Base-by-base conservation (phyloP, 1,284 basidiomycete genomes). In the Pterula multifida region DNA sequence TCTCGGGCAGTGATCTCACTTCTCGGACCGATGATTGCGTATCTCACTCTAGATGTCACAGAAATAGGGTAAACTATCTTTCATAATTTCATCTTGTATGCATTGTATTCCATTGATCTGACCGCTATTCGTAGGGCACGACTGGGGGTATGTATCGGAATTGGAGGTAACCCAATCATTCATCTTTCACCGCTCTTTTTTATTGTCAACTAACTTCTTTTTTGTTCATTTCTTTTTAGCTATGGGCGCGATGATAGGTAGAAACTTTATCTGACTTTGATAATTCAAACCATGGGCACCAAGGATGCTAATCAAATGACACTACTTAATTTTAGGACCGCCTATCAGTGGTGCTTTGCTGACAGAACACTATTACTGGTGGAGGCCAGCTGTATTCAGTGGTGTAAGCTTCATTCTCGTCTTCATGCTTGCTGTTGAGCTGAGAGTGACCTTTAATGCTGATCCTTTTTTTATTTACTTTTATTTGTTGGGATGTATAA, bases 381-480 rank as follows among this genome's bases (percentile, higher is more conserved):
- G 42, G 42, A 45, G 22, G 42, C 42, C 42, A 45, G 42, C 42
- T 45, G 42, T 45, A 12, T 45, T 45, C 42, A 45, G 42, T 21
- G 42, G 42, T 17, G 42, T 45, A 45, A 9, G 42, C 22, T 45
- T 45, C n/a, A n/a, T n/a, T n/a, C n/a, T n/a, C n/a, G n/a, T n/a
- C n/a, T n/a, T n/a, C n/a, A n/a, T n/a, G n/a, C n/a, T n/a, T n/a
- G n/a, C n/a, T n/a, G n/a, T n/a, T n/a, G n/a, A n/a, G n/a, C n/a
- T n/a, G n/a, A n/a, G n/a, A n/a, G n/a, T n/a, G n/a, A n/a, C n/a
- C n/a, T n/a, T n/a, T n/a, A n/a, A n/a, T n/a, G n/a, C 22, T 45
- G 9, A 21, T 45, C 22, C 32, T n/a, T 9, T 9, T n/a, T 35
- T n/a, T 35, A 9, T 11, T 35, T n/a, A 35, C 32, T 35, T 35